Conservation (phyloP, 1,284 basidiomycete genomes). For the Marasmius fiardii region DNA sequence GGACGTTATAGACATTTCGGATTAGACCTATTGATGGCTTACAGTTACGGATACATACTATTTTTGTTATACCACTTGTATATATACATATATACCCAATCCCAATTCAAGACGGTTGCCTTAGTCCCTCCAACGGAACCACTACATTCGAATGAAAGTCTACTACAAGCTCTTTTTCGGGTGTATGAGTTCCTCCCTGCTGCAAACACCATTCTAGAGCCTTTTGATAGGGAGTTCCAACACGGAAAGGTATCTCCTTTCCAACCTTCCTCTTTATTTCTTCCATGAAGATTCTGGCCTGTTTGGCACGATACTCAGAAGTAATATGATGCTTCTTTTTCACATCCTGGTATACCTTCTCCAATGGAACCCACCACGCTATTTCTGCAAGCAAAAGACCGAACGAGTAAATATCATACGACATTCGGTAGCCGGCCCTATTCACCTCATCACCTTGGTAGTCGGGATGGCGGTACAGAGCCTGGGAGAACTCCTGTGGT, state of each 20-base stretch:
- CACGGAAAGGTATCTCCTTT: constrained; percentile 8
- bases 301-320: constrained; percentile 1
- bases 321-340: neutral
- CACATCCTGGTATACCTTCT: constrained; percentile 4
- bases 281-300: constrained; percentile 4
- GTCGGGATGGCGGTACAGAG: constrained; percentile 11
- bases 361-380: constrained; percentile 11
- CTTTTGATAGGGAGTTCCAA: constrained; percentile 6
- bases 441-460: constrained; percentile 6
- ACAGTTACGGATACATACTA: neutral
- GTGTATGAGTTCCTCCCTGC: neutral
- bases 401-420: constrained; percentile 11
- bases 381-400: constrained; percentile 10
- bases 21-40: constrained; percentile 21
- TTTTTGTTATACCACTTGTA: too few species aligned
- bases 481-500: neutral
- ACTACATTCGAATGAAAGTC: constrained; percentile 12
- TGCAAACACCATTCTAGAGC: constrained; percentile 10
- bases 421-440: constrained; percentile 7
- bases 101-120: neutral
- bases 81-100: neutral
- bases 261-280: constrained; percentile 5
- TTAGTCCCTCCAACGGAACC: constrained; percentile 5
- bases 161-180: constrained; percentile 5
- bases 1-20: constrained; percentile 50